Percentiles rank a stretch among this genome's conserved stretches.
phyloP scores from a whole-genome alignment of 352 stramenopile genomes.

The Aphanomyces astaci region DNA sequence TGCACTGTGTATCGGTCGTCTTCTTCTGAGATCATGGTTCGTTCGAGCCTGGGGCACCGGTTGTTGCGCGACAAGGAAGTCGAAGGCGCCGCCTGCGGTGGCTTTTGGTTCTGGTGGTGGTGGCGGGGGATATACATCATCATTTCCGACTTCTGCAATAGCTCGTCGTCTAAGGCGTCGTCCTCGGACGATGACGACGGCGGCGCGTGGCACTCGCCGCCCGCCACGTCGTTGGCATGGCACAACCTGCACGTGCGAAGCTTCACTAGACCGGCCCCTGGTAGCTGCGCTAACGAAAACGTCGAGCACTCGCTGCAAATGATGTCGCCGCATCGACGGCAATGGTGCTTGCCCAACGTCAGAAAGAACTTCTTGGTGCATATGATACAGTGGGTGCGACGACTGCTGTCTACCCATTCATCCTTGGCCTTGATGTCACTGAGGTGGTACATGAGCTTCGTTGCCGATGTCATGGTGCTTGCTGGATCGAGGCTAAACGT shows the following conservation, averaged over 20 bases:
- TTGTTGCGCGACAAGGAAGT: not conserved
- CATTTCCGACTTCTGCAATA: not conserved
- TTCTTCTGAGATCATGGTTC: not conserved
- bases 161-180: not conserved
- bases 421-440: not conserved
- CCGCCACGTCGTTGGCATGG: not conserved
- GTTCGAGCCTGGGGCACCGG: not conserved
- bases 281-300: not conserved
- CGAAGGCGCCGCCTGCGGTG: not conserved
- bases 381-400: constrained; percentile 9
- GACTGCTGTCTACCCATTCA: not conserved
- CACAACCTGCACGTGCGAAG: not conserved
- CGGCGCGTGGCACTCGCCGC: not conserved
- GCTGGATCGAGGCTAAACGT: not conserved
- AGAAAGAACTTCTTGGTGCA: constrained; percentile 22
- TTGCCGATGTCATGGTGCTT: not conserved
- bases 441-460: not conserved
- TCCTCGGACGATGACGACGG: not conserved
- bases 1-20: not conserved
- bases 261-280: not conserved
- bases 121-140: not conserved
- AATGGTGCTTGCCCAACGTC: constrained; percentile 24
- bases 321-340: constrained; percentile 22
- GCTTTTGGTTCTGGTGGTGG: not conserved
- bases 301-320: constrained; percentile 20